Evolutionary conservation across 805 yeast genomes (phyloP), one percentile per base, ranked within the genome.

Genomic region (Kodamaea restingae): DNA sequence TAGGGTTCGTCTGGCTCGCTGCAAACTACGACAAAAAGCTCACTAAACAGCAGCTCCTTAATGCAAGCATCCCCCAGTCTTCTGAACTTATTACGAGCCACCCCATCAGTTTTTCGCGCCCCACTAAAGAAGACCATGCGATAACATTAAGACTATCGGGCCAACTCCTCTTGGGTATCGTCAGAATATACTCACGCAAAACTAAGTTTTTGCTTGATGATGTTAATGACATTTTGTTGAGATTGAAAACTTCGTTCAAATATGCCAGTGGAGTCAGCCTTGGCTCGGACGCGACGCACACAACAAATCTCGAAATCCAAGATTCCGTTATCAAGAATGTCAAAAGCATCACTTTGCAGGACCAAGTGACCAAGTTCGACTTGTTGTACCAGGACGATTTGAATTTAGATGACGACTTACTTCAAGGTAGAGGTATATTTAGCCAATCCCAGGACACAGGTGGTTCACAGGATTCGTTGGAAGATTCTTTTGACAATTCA

Each of bases 1-100:
- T 88, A 44, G 95, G 95, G 2, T 85, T 82, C 47, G 88, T 88
- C 7, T 88, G 96, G 96, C 70, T 88, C 34, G 96, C 96, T 7
- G 91, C 96, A 15, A 88, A 86, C 55, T 73, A 88, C 61, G 95
- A 88, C 50, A 78, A 79, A 51, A 82, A 81, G 48, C 73, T 86
- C 24, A 73, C 88, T 31, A 82, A 83, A 50, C 78, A 76, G 38
- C 91, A 85, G 54, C 68, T 82, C 32, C 66, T 87, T 35, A 80
- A 76, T 50, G 82, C 96, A 10, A 76, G 84, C 50, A 80, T 90
- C 42, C 56, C 75, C 10, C 74, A 79, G 43, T 81, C 72, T 1
- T 61, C 73, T 7, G 48, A 48, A 33, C 50, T 52, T 43, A 48
- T 63, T 20, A 50, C 90, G 12, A 76, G 83, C 20, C 67, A 72